A percentile compares a stretch with the other conserved stretches of the same genome.
Conservation (phyloP, 257 asterid species). For the Jacaranda copaia region DNA sequence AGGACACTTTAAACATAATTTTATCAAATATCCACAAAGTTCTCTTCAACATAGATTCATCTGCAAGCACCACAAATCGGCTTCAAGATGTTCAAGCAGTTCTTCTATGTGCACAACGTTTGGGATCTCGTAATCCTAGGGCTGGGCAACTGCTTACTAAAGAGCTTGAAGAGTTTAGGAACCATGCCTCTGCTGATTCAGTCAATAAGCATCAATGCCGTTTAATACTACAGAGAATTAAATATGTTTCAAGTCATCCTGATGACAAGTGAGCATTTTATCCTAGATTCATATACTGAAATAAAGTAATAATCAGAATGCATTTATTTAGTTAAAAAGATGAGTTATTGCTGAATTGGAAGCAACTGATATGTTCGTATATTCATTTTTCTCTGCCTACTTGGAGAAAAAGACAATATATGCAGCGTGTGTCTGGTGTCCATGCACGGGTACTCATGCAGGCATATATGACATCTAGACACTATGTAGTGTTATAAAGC, state of each 20-base stretch:
- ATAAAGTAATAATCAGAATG: slow-evolving; percentile 7
- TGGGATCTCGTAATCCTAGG: slow-evolving; percentile 89
- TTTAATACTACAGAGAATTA: slow-evolving; percentile 77
- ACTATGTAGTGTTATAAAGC: neutral
- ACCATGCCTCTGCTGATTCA: slow-evolving; percentile 77
- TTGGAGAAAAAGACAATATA: neutral
- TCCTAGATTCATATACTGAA: slow-evolving; percentile 18
- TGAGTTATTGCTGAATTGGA: slow-evolving; percentile 2
- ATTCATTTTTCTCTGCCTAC: neutral
- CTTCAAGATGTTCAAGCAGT: slow-evolving; percentile 94
- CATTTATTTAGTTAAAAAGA: slow-evolving; percentile 5
- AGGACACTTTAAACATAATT: slow-evolving; percentile 77
- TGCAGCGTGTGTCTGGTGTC: neutral
- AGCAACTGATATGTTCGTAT: slow-evolving; percentile 12
- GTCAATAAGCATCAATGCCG: slow-evolving; percentile 91
- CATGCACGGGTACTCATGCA: slow-evolving; percentile 1
- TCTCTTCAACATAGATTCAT: slow-evolving; percentile 70
- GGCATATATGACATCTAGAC: neutral
- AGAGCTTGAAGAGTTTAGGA: slow-evolving; percentile 89
- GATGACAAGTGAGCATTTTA: slow-evolving; percentile 71
- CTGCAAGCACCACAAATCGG: slow-evolving; percentile 74
- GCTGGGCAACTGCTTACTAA: slow-evolving; percentile 81
- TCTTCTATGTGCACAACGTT: slow-evolving; percentile 81
- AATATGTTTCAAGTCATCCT: slow-evolving; percentile 72
- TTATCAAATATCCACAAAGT: slow-evolving; percentile 75